Conservation (phyloP, 2,329 filamentous ascomycete genomes). For the Amphichorda felina region DNA sequence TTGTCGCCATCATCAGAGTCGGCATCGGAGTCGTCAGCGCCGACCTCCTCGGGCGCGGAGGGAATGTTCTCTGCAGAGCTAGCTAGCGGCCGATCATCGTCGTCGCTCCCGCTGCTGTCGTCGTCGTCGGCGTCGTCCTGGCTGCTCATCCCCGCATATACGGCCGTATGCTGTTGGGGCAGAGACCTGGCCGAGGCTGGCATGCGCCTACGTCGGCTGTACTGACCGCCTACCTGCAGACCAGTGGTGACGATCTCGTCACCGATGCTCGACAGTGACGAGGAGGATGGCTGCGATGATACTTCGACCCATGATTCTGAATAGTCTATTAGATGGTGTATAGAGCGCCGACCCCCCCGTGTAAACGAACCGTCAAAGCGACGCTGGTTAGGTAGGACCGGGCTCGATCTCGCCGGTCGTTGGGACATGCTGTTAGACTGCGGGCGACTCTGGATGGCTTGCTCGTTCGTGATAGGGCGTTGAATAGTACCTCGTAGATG, state of each 20-base stretch:
- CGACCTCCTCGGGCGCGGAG: constrained; percentile 23
- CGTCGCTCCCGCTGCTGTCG: constrained; percentile 87
- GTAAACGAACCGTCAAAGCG: constrained; percentile 21
- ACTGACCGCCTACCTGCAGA: constrained; percentile 59
- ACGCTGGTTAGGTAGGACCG: constrained; percentile 18
- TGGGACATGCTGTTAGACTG: constrained; percentile 10
- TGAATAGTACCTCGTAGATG: neutral
- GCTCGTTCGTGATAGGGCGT: neutral
- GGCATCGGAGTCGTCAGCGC: constrained; percentile 34
- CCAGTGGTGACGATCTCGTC: constrained; percentile 91
- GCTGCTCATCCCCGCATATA: constrained; percentile 50
- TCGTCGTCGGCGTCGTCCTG: constrained; percentile 94
- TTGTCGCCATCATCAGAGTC: constrained; percentile 57
- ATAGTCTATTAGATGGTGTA: constrained; percentile 1
- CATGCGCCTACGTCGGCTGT: constrained; percentile 45
- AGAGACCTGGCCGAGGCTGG: constrained; percentile 18
- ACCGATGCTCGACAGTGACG: constrained; percentile 72
- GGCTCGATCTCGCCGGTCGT: constrained; percentile 14
- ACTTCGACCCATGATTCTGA: constrained; percentile 96
- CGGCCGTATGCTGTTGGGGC: constrained; percentile 26
- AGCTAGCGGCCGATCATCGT: constrained; percentile 59
- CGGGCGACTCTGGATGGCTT: neutral
- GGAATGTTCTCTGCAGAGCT: constrained; percentile 45
- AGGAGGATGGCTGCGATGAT: constrained; percentile 83
- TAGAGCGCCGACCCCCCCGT: too few species aligned